phyloP scores from a whole-genome alignment of 2,329 filamentous ascomycete species.

The Xylaria arbuscula region DNA sequence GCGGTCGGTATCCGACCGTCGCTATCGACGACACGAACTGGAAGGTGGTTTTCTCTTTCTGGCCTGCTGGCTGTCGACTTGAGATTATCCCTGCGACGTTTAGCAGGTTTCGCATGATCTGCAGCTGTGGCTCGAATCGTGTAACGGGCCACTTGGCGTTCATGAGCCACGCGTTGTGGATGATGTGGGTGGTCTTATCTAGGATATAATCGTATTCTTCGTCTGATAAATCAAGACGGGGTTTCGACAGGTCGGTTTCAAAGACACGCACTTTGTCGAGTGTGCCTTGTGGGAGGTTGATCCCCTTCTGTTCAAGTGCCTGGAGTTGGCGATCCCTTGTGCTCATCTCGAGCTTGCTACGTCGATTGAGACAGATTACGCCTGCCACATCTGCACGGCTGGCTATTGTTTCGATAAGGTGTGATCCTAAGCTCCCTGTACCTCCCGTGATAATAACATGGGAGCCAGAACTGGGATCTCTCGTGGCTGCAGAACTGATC shows the following conservation, averaged over 20 bases:
- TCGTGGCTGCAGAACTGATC: conserved; percentile 24
- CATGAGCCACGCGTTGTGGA: conserved; percentile 66
- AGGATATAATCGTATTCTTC: conserved; percentile 54
- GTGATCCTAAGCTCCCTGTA: conserved; percentile 32
- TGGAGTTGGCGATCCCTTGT: conserved; percentile 36
- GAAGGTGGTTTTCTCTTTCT: conserved; percentile 48
- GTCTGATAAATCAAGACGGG: conserved; percentile 55
- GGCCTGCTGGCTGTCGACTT: conserved; percentile 20
- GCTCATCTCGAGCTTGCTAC: conserved; percentile 29
- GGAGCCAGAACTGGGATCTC: not conserved
- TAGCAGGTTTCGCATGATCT: conserved; percentile 59
- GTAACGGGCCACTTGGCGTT: conserved; percentile 53
- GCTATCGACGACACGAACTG: conserved; percentile 58
- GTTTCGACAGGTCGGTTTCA: conserved; percentile 56
- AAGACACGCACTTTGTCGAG: conserved; percentile 54
- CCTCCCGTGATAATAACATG: conserved; percentile 54
- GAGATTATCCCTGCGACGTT: conserved; percentile 55
- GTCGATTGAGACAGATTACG: conserved; percentile 32
- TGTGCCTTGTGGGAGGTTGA: conserved; percentile 15
- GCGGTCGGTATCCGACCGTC: conserved; percentile 53
- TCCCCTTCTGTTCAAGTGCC: conserved; percentile 31
- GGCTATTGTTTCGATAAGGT: conserved; percentile 18
- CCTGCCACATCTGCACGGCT: conserved; percentile 4
- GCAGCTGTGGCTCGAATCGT: conserved; percentile 57
- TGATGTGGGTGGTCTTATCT: conserved; percentile 56